Base-by-base conservation (phyloP, 2,329 filamentous ascomycete genomes). In the Epichloe uncinata region DNA sequence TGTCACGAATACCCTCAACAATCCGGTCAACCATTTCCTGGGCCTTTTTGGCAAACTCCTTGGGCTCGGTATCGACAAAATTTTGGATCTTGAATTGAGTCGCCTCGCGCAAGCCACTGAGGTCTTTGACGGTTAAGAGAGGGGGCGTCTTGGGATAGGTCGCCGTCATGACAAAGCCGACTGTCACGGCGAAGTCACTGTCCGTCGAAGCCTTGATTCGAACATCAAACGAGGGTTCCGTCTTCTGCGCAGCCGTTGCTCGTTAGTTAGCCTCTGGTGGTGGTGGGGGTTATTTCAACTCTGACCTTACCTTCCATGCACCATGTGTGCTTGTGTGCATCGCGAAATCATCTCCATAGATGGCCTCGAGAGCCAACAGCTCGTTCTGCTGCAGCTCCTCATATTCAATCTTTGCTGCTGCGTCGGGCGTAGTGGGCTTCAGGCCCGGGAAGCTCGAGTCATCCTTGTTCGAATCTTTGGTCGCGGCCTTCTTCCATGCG, bases 141-240 rank as follows among this genome's bases (percentile, higher is more conserved):
- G 90, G 90, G 2, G 81, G 71, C 1, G 88, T 85, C 62, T 87
- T 95, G 4, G 91, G 93, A 63, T 97, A 97, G 0, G 90, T 95
- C 6, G 89, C 85, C 8, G 88, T 93, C 56, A 97, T 72, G 50
- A 86, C 83, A 48, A 94, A 87, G 45, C 79, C 75, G n/a, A 97
- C 69, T 2, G 79, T 81, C 38, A 89, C 73, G 26, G 75, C 75
- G 53, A 88, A 77, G 45, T 89, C 83, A 37, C 81, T 75, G 60
- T 93, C 84, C 0, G 81, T 82, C 4, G 81, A 81, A 9, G 87
- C 78, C 60, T 80, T 87, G 55, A 97, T 74, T 48, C 77, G 79
- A 48, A 97, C 81, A 57, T 87, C 87, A 64, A 97, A 94, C 0
- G 81, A 77, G 15, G 87, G 84, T 61, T 95, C 86, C 4, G 84